Conservation (phyloP, 1,284 basidiomycete genomes). For the Malassezia globosa region DNA sequence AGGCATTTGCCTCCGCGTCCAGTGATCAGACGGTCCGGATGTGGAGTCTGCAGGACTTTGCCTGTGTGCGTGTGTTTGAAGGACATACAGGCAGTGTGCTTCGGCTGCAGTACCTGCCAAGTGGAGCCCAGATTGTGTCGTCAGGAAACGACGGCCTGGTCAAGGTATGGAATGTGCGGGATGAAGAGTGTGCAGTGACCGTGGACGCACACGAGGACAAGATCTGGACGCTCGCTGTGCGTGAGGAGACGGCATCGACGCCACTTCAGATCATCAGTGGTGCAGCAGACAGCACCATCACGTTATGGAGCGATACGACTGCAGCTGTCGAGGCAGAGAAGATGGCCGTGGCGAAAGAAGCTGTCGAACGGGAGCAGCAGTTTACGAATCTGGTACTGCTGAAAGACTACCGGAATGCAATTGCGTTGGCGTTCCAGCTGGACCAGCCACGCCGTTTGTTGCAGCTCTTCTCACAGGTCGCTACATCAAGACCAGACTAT, state of each 20-base stretch:
- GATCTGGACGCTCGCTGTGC: constrained; percentile 82
- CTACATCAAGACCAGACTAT: constrained; percentile 20
- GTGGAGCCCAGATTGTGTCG: constrained; percentile 74
- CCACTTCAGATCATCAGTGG: constrained; percentile 60
- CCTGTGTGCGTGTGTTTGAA: constrained; percentile 51
- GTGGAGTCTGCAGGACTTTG: constrained; percentile 65
- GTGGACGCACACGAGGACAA: constrained; percentile 85
- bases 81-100: constrained; percentile 88
- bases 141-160: constrained; percentile 84
- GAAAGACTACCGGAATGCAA: constrained; percentile 81
- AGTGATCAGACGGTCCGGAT: constrained; percentile 87
- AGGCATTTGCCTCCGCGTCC: constrained; percentile 78
- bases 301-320: constrained; percentile 87
- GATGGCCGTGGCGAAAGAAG: constrained; percentile 19
- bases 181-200: constrained; percentile 70
- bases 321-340: constrained; percentile 61
- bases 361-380: constrained; percentile 67
- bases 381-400: constrained; percentile 77
- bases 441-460: constrained; percentile 80
- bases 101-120: constrained; percentile 73
- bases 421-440: constrained; percentile 79
- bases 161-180: constrained; percentile 84
- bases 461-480: constrained; percentile 57
- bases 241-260: constrained; percentile 58
- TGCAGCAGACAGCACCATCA: constrained; percentile 83